Conservation (phyloP, 2,329 filamentous ascomycete species). For the Fusarium liriodendri region DNA sequence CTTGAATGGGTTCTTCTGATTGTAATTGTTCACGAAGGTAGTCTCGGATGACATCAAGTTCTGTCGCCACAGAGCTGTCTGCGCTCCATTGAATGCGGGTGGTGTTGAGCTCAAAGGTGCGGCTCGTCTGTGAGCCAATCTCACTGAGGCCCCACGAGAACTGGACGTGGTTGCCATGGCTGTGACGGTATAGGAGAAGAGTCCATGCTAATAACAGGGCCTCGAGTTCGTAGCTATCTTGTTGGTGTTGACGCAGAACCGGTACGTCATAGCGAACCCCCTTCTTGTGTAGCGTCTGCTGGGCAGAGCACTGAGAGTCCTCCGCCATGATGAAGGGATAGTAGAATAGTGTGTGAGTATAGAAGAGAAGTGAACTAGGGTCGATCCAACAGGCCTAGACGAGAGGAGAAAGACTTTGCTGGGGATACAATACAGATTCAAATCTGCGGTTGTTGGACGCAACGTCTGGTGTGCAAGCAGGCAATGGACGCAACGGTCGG, state of each 20-base stretch:
- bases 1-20: conserved; percentile 2
- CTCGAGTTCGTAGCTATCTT: conserved; percentile 27
- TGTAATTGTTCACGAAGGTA: conserved; percentile 29
- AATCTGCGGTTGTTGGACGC: conserved; percentile 2
- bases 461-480: neutral
- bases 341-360: neutral
- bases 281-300: conserved; percentile 18
- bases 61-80: conserved; percentile 24
- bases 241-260: conserved; percentile 19
- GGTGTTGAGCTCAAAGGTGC: conserved; percentile 37
- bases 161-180: conserved; percentile 36
- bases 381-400: neutral
- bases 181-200: conserved; percentile 40
- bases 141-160: conserved; percentile 39
- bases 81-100: conserved; percentile 35
- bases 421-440: conserved; percentile 23
- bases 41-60: conserved; percentile 28
- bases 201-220: conserved; percentile 37
- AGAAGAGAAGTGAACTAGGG: neutral
- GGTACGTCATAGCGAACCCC: conserved; percentile 36
- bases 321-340: conserved; percentile 24
- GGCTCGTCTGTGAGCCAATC: conserved; percentile 17
- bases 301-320: conserved; percentile 14
- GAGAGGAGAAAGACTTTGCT: neutral
- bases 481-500: neutral